Evolutionary conservation across 1,284 basidiomycete species (phyloP).

Genomic region (Cryptococcus sp.): DNA sequence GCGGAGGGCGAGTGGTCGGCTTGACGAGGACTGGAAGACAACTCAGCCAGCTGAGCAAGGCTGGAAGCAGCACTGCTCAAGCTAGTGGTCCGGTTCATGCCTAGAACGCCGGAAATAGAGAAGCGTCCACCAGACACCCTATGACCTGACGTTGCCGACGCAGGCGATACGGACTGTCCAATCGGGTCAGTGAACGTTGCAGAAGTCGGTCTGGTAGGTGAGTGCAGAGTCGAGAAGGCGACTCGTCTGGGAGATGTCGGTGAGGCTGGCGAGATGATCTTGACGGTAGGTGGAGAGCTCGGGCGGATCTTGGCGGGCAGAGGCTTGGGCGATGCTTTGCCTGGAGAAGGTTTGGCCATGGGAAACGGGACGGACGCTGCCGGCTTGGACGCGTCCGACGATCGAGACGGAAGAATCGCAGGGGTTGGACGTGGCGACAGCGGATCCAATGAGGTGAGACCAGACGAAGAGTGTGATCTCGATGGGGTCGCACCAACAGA

Average conservation of each 20-base stretch:
- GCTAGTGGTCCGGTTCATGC: conserved; percentile 28
- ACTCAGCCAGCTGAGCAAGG: conserved; percentile 39
- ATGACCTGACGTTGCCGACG: conserved; percentile 26
- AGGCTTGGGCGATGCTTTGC: neutral
- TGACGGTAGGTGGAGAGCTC: conserved; percentile 6
- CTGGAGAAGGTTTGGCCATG: neutral
- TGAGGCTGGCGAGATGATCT: conserved; percentile 3
- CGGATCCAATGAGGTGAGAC: conserved; percentile 14
- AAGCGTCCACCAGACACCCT: conserved; percentile 35
- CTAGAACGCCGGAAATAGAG: conserved; percentile 45
- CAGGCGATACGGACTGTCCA: conserved; percentile 26
- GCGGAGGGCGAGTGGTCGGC: neutral
- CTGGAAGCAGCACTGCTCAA: conserved; percentile 37
- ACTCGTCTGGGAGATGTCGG: conserved; percentile 25
- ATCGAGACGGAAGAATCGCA: neutral
- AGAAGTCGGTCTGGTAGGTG: conserved; percentile 38
- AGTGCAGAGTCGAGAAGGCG: conserved; percentile 42
- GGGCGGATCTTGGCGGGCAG: conserved; percentile 11
- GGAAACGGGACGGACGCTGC: neutral
- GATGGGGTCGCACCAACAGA: conserved; percentile 3
- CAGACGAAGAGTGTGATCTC: conserved; percentile 29
- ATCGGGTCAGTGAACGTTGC: conserved; percentile 40
- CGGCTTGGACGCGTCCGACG: neutral
- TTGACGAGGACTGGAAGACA: conserved; percentile 7
- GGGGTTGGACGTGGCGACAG: neutral